A percentile compares a stretch with the other conserved stretches of the same genome.
Conservation (phyloP, 306 rosid species). For the Quercus dentata region DNA sequence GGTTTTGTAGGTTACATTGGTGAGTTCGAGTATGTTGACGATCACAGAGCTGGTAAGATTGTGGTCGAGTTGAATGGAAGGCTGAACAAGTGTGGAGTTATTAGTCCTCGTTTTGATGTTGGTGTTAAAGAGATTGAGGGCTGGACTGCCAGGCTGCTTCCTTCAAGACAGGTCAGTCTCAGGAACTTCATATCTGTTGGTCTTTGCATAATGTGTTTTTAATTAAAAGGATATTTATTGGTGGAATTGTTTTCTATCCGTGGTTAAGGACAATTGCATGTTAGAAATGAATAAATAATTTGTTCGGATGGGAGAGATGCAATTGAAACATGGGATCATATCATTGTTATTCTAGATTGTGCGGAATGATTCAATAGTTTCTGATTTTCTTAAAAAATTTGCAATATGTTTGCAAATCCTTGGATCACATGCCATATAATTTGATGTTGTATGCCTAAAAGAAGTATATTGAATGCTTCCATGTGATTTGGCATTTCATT, state of each 20-base stretch:
- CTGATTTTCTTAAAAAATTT: background rate
- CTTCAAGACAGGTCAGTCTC: constrained; percentile 57
- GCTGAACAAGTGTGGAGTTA: constrained; percentile 69
- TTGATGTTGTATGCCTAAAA: background rate
- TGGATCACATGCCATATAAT: background rate
- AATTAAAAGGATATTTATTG: background rate
- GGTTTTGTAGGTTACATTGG: constrained; percentile 48
- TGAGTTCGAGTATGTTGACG: constrained; percentile 62
- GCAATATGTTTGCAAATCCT: background rate
- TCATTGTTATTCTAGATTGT: background rate
- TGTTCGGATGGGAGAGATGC: background rate
- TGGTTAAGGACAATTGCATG: background rate
- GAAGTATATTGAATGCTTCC: background rate
- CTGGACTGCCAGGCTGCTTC: constrained; percentile 66
- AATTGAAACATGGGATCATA: background rate
- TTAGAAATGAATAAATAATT: background rate
- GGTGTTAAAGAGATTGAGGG: constrained; percentile 66
- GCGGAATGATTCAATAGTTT: background rate
- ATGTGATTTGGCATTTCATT: background rate
- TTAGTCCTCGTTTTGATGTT: constrained; percentile 65
- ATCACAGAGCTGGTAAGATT: constrained; percentile 62
- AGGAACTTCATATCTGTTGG: background rate
- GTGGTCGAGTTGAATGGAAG: constrained; percentile 67
- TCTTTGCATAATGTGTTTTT: background rate
- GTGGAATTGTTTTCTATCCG: background rate